Percentiles rank a stretch among this genome's conserved stretches.
These are phyloP conservation scores for Rutstroemia sp. DNA, from an alignment of 2,329 filamentous ascomycete species.

Conservation along the genomic window DNA sequence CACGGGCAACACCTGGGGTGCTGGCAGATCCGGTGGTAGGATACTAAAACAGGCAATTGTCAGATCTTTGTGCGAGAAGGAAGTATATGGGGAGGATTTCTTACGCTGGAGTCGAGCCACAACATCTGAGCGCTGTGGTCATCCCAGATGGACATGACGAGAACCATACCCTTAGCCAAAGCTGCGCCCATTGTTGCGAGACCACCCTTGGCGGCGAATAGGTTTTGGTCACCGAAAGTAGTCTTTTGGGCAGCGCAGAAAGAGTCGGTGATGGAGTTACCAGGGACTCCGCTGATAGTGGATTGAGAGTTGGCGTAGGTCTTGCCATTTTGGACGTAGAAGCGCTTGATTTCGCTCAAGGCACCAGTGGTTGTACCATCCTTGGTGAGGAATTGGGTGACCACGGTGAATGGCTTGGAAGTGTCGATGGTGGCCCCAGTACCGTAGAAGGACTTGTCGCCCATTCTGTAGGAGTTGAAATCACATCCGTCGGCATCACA, in stretches of 20 bases:
- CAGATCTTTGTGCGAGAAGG: no score
- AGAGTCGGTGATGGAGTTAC: constrained; percentile 47
- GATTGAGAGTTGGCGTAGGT: constrained; percentile 44
- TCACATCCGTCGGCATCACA: constrained; percentile 58
- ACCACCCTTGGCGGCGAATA: constrained; percentile 50
- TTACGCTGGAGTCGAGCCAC: constrained; percentile 56
- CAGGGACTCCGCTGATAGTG: constrained; percentile 38
- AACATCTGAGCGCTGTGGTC: constrained; percentile 60
- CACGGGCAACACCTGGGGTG: constrained; percentile 44
- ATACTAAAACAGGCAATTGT: constrained; percentile 37
- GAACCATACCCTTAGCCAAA: constrained; percentile 49
- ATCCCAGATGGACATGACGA: constrained; percentile 55
- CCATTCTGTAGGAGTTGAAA: constrained; percentile 55
- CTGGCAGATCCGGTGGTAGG: constrained; percentile 40
- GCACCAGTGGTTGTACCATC: constrained; percentile 42
- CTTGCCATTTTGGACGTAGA: constrained; percentile 49
- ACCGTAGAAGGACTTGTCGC: constrained; percentile 49
- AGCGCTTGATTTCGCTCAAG: constrained; percentile 46
- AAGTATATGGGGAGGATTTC: no score
- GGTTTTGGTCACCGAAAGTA: constrained; percentile 45
- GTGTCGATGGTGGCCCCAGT: constrained; percentile 45
- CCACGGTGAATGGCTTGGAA: constrained; percentile 45
- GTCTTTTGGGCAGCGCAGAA: constrained; percentile 52
- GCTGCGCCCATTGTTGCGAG: constrained; percentile 47
- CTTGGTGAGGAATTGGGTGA: constrained; percentile 51